A percentile compares a stretch with the other conserved stretches of the same genome.
Conservation (phyloP, 306 rosid species). For the Parietaria judaica region DNA sequence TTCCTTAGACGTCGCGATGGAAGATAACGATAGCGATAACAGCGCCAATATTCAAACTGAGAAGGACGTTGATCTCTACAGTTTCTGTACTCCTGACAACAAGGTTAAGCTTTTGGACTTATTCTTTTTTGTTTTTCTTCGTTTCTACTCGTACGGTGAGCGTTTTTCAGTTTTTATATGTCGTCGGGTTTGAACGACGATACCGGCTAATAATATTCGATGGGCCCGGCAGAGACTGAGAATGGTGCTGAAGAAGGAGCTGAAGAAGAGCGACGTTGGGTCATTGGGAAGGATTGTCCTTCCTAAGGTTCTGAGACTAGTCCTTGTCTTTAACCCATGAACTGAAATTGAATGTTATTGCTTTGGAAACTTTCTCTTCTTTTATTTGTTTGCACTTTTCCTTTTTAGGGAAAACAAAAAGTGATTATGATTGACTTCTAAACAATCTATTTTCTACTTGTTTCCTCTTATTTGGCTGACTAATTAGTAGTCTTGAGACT, state of each 20-base stretch:
- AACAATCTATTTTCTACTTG: background rate
- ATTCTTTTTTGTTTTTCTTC: background rate
- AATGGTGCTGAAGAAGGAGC: conserved; percentile 35
- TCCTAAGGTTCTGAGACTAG: conserved; percentile 46
- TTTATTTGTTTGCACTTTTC: background rate
- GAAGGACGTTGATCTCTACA: background rate
- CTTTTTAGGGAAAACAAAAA: background rate
- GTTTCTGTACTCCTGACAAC: conserved; percentile 33
- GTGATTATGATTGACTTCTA: background rate
- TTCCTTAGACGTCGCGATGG: background rate
- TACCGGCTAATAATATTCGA: too few species aligned
- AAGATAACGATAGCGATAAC: background rate
- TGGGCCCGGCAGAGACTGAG: conserved; percentile 23
- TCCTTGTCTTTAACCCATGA: background rate
- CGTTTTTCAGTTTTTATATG: background rate
- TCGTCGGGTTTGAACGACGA: background rate
- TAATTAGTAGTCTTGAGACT: background rate
- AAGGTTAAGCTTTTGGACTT: conserved; percentile 30
- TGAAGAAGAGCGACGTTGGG: conserved; percentile 48
- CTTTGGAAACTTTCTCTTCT: background rate
- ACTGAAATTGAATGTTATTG: background rate
- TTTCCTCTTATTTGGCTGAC: background rate
- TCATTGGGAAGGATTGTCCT: conserved; percentile 50
- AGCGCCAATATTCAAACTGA: background rate
- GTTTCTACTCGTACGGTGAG: background rate